Percentiles rank a stretch among this genome's conserved stretches.
Evolutionary conservation across 169 alveolate species (phyloP).

Genomic region (Cryptosporidium andersoni): DNA sequence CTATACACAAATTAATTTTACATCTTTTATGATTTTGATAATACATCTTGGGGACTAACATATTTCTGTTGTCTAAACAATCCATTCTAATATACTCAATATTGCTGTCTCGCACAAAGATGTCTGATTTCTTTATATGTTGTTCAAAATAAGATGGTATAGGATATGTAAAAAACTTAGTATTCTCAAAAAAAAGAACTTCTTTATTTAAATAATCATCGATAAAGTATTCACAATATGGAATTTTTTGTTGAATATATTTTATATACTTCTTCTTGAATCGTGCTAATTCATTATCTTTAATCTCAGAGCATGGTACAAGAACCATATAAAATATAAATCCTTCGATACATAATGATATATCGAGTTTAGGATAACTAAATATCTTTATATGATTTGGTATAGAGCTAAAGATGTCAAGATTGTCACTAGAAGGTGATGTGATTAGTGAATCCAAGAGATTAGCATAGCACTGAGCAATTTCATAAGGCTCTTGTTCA

Average conservation of each 20-base stretch:
- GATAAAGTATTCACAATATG: slow-evolving; percentile 7
- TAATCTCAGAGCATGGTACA: slow-evolving; percentile 29
- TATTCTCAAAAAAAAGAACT: slow-evolving; percentile 32
- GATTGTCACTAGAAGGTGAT: neutral
- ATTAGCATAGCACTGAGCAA: slow-evolving; percentile 16
- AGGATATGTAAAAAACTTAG: slow-evolving; percentile 52
- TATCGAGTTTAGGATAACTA: slow-evolving; percentile 3
- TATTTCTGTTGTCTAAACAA: neutral
- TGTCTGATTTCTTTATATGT: neutral
- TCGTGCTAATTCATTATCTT: slow-evolving; percentile 1
- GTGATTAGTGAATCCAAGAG: slow-evolving; percentile 11
- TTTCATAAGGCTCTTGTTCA: slow-evolving; percentile 59
- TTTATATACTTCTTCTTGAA: slow-evolving; percentile 28
- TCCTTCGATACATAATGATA: slow-evolving; percentile 49
- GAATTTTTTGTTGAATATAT: slow-evolving; percentile 33
- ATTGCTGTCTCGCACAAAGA: slow-evolving; percentile 1
- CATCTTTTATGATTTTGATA: slow-evolving; percentile 60
- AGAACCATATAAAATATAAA: slow-evolving; percentile 41
- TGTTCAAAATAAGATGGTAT: slow-evolving; percentile 33
- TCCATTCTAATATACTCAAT: neutral
- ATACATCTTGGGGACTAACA: neutral
- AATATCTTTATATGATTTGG: slow-evolving; percentile 35
- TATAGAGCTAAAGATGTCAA: neutral
- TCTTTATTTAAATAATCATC: slow-evolving; percentile 40
- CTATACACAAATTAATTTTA: slow-evolving; percentile 25